Evolutionary conservation across 192 early-diverging fungal species (phyloP).

Genomic region (Oehlia diaphana): DNA sequence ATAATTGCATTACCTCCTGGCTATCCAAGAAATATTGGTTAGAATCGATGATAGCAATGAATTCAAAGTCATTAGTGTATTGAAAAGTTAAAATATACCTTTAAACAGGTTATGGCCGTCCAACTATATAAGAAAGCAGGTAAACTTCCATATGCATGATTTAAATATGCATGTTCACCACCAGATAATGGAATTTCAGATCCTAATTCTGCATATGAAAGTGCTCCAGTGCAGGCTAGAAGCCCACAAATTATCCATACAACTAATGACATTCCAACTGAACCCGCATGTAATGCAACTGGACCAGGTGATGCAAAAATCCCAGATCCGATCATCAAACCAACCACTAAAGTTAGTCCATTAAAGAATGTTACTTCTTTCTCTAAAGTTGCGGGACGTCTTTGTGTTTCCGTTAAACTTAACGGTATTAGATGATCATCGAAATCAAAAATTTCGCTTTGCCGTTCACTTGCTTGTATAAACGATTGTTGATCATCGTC

Average conservation of each 20-base stretch:
- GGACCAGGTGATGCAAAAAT: slow-evolving; percentile 81
- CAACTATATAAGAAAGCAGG: slow-evolving; percentile 76
- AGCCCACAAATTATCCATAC: slow-evolving; percentile 77
- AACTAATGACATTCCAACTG: slow-evolving; percentile 68
- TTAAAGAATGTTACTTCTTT: slow-evolving; percentile 63
- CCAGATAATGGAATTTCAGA: slow-evolving; percentile 83
- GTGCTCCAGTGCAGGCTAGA: slow-evolving; percentile 76
- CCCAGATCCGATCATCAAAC: slow-evolving; percentile 78
- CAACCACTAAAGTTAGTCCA: slow-evolving; percentile 68
- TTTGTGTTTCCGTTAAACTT: slow-evolving; percentile 40
- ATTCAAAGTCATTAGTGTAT: no score
- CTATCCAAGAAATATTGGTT: slow-evolving; percentile 30
- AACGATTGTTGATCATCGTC: slow-evolving; percentile 15
- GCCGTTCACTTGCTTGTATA: slow-evolving; percentile 13
- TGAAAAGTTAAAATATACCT: slow-evolving; percentile 42
- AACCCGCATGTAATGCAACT: slow-evolving; percentile 61
- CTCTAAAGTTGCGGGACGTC: slow-evolving; percentile 45
- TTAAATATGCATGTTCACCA: slow-evolving; percentile 86
- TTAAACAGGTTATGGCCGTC: slow-evolving; percentile 58
- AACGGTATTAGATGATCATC: slow-evolving; percentile 26
- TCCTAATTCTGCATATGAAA: slow-evolving; percentile 91
- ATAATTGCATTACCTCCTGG: slow-evolving; percentile 76
- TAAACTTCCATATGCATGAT: slow-evolving; percentile 70
- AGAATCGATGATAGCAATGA: not conserved
- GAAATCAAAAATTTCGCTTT: slow-evolving; percentile 27